Evolutionary conservation across 345 rosid species (phyloP), one percentile per base, ranked within the genome.

Genomic region (Orychophragmus violaceus): DNA sequence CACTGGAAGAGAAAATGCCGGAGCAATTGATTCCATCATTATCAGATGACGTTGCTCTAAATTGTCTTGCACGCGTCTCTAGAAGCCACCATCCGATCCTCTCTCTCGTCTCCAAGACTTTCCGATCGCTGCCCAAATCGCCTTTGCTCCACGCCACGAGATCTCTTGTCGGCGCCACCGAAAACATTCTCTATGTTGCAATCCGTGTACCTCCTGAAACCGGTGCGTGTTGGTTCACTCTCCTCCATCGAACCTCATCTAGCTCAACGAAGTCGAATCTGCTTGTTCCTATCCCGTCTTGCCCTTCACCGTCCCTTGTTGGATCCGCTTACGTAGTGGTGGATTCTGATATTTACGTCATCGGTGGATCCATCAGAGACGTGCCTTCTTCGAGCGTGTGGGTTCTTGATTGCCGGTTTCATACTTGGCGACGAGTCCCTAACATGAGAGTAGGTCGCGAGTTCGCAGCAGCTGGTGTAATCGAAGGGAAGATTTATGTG

Each of bases 301-400:
- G 83, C 9, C 95, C 98, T 7, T 76, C 83, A 0, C 75, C 84
- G 0, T 66, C 82, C 4, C 79, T 83, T 3, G 75, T 85, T 4
- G 77, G 96, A 66, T 83, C 98, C 45, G 83, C 95, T 0, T 77
- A 77, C 62, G 89, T 77, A 50, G 78, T 79, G 9, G 57, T 85
- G 4, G 91, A 77, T 3, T 81, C 77, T 12, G 70, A 58, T 28
- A 80, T 89, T 37, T 89, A 79, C 65, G 89, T 84, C 1, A 64
- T 91, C 55, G 95, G 98, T 1, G 98, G 98, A n/a, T 91, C 89
- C 46, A 44, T 79, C 5, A 69, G 78, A 18, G 96, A 91, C 61
- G 72, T 85, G 6, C 81, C 90, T 13, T 85, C 92, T 8, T 30
- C 90, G 8, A 83, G 70, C 59, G 95, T 87, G 12, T 91, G 95